Conservation (phyloP, 768 basidiomycete genomes). For the Pleurotus djamor region DNA sequence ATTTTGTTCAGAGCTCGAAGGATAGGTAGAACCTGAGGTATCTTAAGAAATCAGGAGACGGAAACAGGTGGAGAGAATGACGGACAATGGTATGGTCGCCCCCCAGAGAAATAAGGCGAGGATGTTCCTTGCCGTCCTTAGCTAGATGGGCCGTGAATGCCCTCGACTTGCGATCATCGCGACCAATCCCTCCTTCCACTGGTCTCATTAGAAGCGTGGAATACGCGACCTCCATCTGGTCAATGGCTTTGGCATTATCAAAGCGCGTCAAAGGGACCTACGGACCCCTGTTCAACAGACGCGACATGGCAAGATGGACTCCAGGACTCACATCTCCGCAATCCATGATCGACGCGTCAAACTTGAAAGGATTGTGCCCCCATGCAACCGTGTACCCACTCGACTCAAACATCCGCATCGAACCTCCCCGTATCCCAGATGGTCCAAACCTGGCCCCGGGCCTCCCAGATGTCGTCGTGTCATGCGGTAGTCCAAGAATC, state of each 20-base stretch:
- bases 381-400: slow-evolving; percentile 54
- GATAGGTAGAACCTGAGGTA: slow-evolving; percentile 52
- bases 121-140: slow-evolving; percentile 57
- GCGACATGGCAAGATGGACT: not conserved
- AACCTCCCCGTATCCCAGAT: slow-evolving; percentile 60
- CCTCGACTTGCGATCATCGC: slow-evolving; percentile 7
- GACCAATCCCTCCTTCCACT: slow-evolving; percentile 22
- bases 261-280: slow-evolving; percentile 35
- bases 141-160: slow-evolving; percentile 31
- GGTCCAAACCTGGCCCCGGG: slow-evolving; percentile 70
- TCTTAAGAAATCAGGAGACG: slow-evolving; percentile 48
- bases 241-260: slow-evolving; percentile 61
- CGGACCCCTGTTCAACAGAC: slow-evolving; percentile 15
- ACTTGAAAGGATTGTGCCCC: slow-evolving; percentile 47
- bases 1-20: slow-evolving; percentile 62
- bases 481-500: slow-evolving; percentile 61
- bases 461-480: slow-evolving; percentile 47
- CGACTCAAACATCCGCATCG: slow-evolving; percentile 36
- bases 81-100: slow-evolving; percentile 72
- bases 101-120: slow-evolving; percentile 61
- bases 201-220: slow-evolving; percentile 52
- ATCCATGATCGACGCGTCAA: slow-evolving; percentile 50
- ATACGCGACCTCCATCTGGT: slow-evolving; percentile 70
- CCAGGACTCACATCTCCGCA: slow-evolving; percentile 57
- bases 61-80: slow-evolving; percentile 30